These are phyloP conservation scores for Saccharum hybrid DNA, from an alignment of 202 grass and related monocot genomes.

Conservation along the genomic window DNA sequence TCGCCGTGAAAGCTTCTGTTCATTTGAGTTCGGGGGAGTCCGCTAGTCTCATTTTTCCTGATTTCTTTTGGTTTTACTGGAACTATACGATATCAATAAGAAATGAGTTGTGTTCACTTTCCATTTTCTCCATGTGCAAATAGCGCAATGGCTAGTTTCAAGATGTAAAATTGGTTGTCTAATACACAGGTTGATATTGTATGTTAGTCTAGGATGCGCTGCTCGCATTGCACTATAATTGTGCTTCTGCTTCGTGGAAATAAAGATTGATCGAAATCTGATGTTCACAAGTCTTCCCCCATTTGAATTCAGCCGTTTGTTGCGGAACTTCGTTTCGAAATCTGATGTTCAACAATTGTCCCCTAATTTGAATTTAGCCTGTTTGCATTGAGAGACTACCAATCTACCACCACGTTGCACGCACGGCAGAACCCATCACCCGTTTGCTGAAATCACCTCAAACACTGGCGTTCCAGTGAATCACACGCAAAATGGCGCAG, in stretches of 20 bases:
- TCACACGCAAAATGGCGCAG: too few relatives aligned
- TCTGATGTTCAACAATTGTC: neutral
- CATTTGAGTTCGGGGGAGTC: conserved; percentile 6
- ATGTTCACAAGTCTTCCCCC: neutral
- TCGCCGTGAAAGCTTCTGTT: neutral
- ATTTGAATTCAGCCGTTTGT: neutral
- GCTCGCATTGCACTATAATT: neutral
- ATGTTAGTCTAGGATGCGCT: too few relatives aligned
- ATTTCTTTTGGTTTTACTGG: conserved; percentile 37
- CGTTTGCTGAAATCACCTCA: neutral
- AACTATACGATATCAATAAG: conserved; percentile 45
- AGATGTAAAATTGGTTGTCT: too few relatives aligned
- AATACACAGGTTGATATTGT: too few relatives aligned
- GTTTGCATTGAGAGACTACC: neutral
- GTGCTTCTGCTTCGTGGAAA: neutral
- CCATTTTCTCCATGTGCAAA: neutral
- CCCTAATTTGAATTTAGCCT: neutral
- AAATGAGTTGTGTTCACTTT: neutral
- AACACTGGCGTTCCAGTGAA: neutral
- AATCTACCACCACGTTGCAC: neutral
- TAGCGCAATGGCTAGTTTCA: too few relatives aligned
- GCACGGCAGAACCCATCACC: neutral
- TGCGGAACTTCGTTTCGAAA: neutral
- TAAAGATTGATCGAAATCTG: neutral
- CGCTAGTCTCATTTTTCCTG: conserved; percentile 1